Evolutionary conservation across 129 eudicot species (phyloP), one percentile per base, ranked within the genome.

Genomic region (Cynara cardunculus): DNA sequence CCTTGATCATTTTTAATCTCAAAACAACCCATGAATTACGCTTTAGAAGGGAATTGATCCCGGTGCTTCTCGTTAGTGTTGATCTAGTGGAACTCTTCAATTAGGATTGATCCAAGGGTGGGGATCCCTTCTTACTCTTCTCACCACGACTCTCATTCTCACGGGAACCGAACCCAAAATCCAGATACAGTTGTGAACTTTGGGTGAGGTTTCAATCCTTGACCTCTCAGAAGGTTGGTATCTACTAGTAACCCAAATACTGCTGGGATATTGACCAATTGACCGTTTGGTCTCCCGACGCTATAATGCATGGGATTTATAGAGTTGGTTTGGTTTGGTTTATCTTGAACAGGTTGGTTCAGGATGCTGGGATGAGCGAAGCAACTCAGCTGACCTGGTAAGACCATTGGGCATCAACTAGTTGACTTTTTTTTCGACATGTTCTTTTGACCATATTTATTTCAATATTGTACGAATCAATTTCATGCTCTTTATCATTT

Each of bases 331-430:
- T 75, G 71, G 25, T 11, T 68, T 68, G 53, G 71, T 7, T 76
- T 72, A 28, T 56, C 12, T 34, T 82, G 77, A 77, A 77, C 85
- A 92, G 99, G 89, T 84, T 90, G 82, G 90, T 95, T 80, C 93
- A 89, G 70, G 99, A 95, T 85, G 97, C 97, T 76, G 97, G 97
- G 62, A 95, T 92, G 97, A 89, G 79, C 76, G 99, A 95, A 79
- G 82, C 91, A 78, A 92, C 96, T 83, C 99, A 95, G 74, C 19
- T 90, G 74, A 87, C 88, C 74, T 92, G 99, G 99, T 95, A 88
- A 85, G 84, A 41, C 72, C 19, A n/a, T 44, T 46, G n/a, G 24
- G 10, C 67, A 67, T 71, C 56, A 49, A 59, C 32, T 56, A 80
- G 64, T 73, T 18, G 56, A 81, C 56, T 73, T 81, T 59, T 72